phyloP scores from a whole-genome alignment of 768 basidiomycete species.

The Suillus plorans region DNA sequence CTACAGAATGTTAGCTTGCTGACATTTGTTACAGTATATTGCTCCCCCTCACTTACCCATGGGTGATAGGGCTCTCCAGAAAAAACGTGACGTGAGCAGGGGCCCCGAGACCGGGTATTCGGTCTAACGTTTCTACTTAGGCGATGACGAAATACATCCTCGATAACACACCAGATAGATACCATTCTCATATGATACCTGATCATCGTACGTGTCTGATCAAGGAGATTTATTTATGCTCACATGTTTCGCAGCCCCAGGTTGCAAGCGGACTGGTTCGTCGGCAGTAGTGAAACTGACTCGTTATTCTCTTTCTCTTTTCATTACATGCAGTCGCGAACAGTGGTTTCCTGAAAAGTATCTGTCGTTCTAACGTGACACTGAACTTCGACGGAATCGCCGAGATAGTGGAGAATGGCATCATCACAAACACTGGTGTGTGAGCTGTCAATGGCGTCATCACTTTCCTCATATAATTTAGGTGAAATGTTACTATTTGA shows the following conservation, averaged over 20 bases:
- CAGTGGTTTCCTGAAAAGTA: slow-evolving; percentile 24
- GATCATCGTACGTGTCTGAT: slow-evolving; percentile 42
- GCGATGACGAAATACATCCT: slow-evolving; percentile 45
- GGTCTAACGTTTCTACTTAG: slow-evolving; percentile 26
- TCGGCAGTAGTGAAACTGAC: neutral
- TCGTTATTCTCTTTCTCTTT: neutral
- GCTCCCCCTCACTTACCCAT: slow-evolving; percentile 13
- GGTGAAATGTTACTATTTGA: slow-evolving; percentile 33
- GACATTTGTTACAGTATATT: slow-evolving; percentile 13
- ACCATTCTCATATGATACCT: slow-evolving; percentile 49
- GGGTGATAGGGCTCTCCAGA: slow-evolving; percentile 10
- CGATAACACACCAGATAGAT: slow-evolving; percentile 46
- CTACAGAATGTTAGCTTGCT: neutral
- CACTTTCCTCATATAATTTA: neutral
- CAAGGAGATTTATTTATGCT: neutral
- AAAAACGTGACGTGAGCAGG: slow-evolving; percentile 12
- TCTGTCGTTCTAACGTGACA: slow-evolving; percentile 20
- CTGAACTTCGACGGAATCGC: slow-evolving; percentile 25
- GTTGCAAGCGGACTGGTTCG: slow-evolving; percentile 52
- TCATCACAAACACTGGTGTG: slow-evolving; percentile 25
- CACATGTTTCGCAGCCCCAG: slow-evolving; percentile 40
- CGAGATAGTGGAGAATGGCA: slow-evolving; percentile 18
- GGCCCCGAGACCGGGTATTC: neutral
- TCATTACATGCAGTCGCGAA: slow-evolving; percentile 20
- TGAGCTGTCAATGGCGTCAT: neutral